Percentiles rank a stretch among this genome's conserved stretches.
These are phyloP conservation scores for Diversispora eburnea DNA, from an alignment of 192 early-diverging fungal species.

Conservation along the genomic window DNA sequence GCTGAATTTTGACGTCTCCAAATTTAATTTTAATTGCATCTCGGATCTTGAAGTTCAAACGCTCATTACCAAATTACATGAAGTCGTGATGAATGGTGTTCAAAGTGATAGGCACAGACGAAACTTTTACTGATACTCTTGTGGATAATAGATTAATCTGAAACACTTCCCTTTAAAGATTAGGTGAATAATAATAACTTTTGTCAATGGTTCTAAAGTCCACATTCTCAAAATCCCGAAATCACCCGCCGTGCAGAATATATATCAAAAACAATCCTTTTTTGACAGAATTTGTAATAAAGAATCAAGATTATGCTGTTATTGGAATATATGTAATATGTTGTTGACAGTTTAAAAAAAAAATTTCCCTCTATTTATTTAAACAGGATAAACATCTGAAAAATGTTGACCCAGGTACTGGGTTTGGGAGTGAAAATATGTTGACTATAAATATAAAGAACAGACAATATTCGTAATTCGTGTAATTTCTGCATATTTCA, in stretches of 20 bases:
- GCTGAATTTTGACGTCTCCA: background rate
- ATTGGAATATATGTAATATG: background rate
- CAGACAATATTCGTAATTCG: background rate
- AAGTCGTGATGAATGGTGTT: background rate
- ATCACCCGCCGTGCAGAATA: background rate
- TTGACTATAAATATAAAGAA: too few species aligned
- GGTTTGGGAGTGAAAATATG: background rate
- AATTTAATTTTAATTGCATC: constrained; percentile 6
- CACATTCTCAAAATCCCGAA: background rate
- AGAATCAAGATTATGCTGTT: background rate
- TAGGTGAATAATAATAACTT: background rate
- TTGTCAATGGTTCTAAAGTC: background rate
- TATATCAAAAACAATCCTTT: background rate
- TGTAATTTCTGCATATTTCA: background rate
- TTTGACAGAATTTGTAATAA: background rate
- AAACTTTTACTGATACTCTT: constrained; percentile 20
- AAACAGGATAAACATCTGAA: background rate
- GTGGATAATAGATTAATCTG: background rate
- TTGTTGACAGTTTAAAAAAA: background rate
- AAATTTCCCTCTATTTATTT: background rate
- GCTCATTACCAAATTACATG: constrained; percentile 12
- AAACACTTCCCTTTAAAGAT: background rate
- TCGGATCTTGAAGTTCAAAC: constrained; percentile 19
- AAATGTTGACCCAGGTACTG: background rate
- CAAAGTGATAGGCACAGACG: constrained; percentile 10